These are phyloP conservation scores for Talaromyces liani DNA, from an alignment of 495 filamentous ascomycete genomes.

Conservation along the genomic window DNA sequence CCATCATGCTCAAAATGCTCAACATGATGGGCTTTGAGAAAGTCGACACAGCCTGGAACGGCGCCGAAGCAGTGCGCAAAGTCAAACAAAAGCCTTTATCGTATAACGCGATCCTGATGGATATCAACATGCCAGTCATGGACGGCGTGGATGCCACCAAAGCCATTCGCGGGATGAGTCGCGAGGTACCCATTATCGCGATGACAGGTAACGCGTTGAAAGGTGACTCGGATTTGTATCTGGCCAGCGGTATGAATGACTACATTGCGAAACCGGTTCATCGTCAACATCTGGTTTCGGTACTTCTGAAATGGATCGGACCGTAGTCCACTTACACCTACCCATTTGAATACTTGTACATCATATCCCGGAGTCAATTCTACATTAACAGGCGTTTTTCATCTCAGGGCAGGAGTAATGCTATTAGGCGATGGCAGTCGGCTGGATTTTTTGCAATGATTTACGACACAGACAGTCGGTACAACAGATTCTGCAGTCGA, in stretches of 20 bases:
- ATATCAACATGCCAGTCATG: slow-evolving; percentile 70
- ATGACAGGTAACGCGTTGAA: slow-evolving; percentile 59
- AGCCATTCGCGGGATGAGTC: slow-evolving; percentile 47
- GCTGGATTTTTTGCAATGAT: neutral
- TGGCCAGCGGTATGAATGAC: slow-evolving; percentile 56
- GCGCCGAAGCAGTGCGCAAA: slow-evolving; percentile 47
- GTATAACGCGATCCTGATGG: slow-evolving; percentile 51
- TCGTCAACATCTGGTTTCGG: slow-evolving; percentile 28
- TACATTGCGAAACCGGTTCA: slow-evolving; percentile 57
- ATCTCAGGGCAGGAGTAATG: neutral
- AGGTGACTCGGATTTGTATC: slow-evolving; percentile 49
- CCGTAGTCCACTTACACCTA: slow-evolving; percentile 6
- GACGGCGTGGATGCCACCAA: slow-evolving; percentile 58
- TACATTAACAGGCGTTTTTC: neutral
- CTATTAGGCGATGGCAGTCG: neutral
- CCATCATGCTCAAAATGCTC: slow-evolving; percentile 53
- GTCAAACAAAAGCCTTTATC: slow-evolving; percentile 40
- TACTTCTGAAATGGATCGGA: slow-evolving; percentile 34
- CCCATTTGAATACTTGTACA: neutral
- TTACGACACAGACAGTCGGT: neutral
- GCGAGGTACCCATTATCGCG: slow-evolving; percentile 51
- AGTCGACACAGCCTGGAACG: slow-evolving; percentile 48
- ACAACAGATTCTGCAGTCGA: neutral
- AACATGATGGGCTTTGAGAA: slow-evolving; percentile 45
- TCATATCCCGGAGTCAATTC: neutral